Percentiles rank a stretch among this genome's conserved stretches.
phyloP scores from a whole-genome alignment of 805 yeast genomes.

The Monosporozyma siamensis region DNA sequence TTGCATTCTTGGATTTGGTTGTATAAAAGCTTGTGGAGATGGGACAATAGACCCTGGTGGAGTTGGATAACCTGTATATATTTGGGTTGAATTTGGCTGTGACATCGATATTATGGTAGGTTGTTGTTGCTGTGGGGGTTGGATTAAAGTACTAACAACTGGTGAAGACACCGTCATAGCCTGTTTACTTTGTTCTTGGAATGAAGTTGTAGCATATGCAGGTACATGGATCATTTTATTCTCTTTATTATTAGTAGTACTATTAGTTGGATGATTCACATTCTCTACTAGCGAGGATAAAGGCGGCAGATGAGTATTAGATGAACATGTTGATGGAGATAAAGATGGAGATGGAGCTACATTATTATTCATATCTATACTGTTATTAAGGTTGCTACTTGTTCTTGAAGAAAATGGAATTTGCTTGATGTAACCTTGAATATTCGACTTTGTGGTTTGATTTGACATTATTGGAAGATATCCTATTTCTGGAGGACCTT shows the following conservation, averaged over 20 bases:
- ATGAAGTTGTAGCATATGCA: neutral
- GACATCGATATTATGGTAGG: neutral
- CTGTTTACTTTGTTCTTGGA: neutral
- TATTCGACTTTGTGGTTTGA: neutral
- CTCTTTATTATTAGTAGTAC: too few relatives aligned
- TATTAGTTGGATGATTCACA: neutral
- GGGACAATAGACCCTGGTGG: neutral
- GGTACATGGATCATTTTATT: neutral
- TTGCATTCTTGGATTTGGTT: neutral
- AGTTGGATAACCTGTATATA: neutral
- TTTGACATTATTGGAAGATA: neutral
- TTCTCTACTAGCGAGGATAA: constrained; percentile 2
- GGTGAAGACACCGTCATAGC: neutral
- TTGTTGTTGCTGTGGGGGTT: neutral
- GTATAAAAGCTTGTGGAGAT: neutral
- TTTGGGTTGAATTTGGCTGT: neutral
- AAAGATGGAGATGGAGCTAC: neutral
- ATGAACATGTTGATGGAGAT: neutral
- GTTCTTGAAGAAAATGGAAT: neutral
- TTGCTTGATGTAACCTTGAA: neutral
- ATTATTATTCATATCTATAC: neutral
- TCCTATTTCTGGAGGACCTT: neutral
- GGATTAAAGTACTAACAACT: neutral
- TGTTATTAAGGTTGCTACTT: neutral
- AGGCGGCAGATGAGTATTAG: constrained; percentile 3